A percentile compares a stretch with the other conserved stretches of the same genome.
Conservation (phyloP, 805 yeast genomes). For the Metschnikowia koreensis region DNA sequence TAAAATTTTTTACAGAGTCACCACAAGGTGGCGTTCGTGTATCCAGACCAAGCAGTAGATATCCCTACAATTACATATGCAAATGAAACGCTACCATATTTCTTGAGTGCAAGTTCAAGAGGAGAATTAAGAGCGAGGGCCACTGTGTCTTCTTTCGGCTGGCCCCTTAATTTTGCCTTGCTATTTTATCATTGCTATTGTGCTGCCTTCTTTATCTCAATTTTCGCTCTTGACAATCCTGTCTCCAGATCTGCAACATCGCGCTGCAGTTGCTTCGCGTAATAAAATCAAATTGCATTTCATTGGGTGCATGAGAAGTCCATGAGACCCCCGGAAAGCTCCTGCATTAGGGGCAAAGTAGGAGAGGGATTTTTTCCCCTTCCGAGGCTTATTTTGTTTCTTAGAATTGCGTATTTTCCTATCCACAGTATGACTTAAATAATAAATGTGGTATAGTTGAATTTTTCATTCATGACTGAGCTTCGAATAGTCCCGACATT, state of each 20-base stretch:
- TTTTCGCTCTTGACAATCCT: not conserved
- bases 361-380: not conserved
- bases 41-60: too few species aligned
- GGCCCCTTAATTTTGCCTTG: not conserved
- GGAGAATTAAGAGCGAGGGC: too few species aligned
- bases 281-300: conserved; percentile 5
- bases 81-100: too few species aligned
- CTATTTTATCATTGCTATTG: not conserved
- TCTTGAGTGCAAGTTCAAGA: too few species aligned
- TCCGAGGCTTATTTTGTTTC: not conserved
- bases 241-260: conserved; percentile 1
- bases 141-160: not conserved
- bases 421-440: too few species aligned
- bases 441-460: too few species aligned
- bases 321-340: conserved; percentile 10
- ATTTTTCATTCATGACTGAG: too few species aligned
- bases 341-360: not conserved
- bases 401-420: too few species aligned
- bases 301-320: conserved; percentile 7
- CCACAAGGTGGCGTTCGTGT: too few species aligned
- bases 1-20: not conserved
- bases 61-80: too few species aligned
- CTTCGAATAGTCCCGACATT: too few species aligned
- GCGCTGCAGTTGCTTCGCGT: conserved; percentile 8
- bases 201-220: not conserved